Conservation (phyloP, 805 yeast genomes). For the Sugiyamaella floridensis region DNA sequence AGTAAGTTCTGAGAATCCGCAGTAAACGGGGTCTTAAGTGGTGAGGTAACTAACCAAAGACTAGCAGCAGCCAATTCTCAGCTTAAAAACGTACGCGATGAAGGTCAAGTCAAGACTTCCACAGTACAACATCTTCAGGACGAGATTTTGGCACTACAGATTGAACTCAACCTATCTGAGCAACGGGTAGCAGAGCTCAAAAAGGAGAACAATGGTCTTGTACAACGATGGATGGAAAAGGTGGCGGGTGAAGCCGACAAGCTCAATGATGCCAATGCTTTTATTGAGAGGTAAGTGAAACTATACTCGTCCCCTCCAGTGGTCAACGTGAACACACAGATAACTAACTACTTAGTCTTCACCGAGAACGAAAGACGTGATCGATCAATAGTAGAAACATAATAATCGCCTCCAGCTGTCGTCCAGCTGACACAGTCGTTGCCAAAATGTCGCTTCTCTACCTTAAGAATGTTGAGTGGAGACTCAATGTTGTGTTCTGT, state of each 20-base stretch:
- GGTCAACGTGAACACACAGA: neutral
- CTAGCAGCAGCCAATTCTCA: slow-evolving; percentile 6
- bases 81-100: slow-evolving; percentile 22
- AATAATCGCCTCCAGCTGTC: slow-evolving; percentile 66
- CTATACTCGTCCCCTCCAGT: too few relatives aligned
- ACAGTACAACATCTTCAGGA: slow-evolving; percentile 58
- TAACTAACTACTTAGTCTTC: neutral
- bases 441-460: slow-evolving; percentile 56
- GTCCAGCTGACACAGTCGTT: slow-evolving; percentile 87
- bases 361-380: slow-evolving; percentile 10
- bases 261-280: slow-evolving; percentile 42
- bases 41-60: neutral
- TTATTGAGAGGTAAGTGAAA: slow-evolving; percentile 12
- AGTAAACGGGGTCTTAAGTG: neutral
- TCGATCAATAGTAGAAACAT: slow-evolving; percentile 58
- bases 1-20: neutral
- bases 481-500: slow-evolving; percentile 46
- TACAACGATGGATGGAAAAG: slow-evolving; percentile 53
- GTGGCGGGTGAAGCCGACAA: slow-evolving; percentile 54
- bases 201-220: slow-evolving; percentile 44
- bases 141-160: slow-evolving; percentile 53
- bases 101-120: slow-evolving; percentile 40
- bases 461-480: slow-evolving; percentile 57
- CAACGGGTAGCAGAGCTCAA: slow-evolving; percentile 33
- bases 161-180: slow-evolving; percentile 47